Evolutionary conservation across 345 rosid genomes (phyloP), one percentile per base, ranked within the genome.

Genomic region (Rhodamnia argentea): DNA sequence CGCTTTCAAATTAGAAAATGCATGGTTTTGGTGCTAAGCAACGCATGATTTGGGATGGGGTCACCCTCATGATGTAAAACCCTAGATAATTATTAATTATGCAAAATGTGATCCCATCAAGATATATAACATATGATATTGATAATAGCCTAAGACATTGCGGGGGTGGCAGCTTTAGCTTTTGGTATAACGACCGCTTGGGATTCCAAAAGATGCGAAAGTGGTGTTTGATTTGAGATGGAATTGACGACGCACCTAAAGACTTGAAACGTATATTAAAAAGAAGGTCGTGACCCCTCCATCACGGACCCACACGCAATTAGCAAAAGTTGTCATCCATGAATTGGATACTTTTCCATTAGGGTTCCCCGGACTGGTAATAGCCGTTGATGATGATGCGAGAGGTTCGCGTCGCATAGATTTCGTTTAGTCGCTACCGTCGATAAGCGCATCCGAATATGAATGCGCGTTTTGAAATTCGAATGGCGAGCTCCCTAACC

Each of bases 211-310:
- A 85, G 83, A 55, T 78, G 84, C 87, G 76, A 85, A 55, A 54
- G 42, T 53, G 32, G 52, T 29, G 51, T 64, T 37, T 78, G 75
- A 78, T 86, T 81, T 78, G 87, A 86, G 87, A 82, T 56, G 84
- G 76, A 86, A 78, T 86, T 86, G 87, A 86, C 84, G 87, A 86
- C 78, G 84, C 87, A 58, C 83, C 86, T 81, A 56, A 58, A 81
- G 87, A n/a, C 70, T 56, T 54, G 57, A 85, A 52, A 55, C 23
- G 5, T 32, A 59, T 55, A 57, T 47, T 37, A 59, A 84, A 83
- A 83, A 26, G 58, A 26, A 26, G 23, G 53, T 37, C 52, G 64
- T 26, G 70, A 56, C 52, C 32, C 62, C 82, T 54, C 86, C 75
- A 53, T 70, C 76, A 3, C 40, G 84, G 84, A 27, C 87, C 84